These are phyloP conservation scores for Rubia yunnanensis DNA, from an alignment of 257 asterid genomes.

Conservation along the genomic window DNA sequence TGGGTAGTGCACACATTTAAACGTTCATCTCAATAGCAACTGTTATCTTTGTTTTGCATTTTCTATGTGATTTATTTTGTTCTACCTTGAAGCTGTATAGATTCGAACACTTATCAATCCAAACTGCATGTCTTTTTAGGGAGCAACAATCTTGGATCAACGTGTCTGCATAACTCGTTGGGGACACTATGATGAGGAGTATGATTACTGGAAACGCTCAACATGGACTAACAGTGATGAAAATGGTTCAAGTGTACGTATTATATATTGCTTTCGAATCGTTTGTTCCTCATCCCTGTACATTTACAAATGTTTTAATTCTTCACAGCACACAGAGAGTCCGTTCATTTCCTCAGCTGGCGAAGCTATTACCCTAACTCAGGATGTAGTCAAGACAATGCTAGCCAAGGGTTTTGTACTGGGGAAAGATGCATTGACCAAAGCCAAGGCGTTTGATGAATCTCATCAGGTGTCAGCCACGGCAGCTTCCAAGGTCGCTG, in stretches of 20 bases:
- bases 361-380: conserved; percentile 75
- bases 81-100: neutral
- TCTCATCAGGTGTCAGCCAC: conserved; percentile 86
- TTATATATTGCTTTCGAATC: conserved; percentile 7
- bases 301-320: neutral
- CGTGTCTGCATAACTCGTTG: conserved; percentile 84
- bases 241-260: conserved; percentile 38
- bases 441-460: conserved; percentile 78
- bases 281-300: neutral
- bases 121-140: conserved; percentile 30
- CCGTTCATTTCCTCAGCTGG: conserved; percentile 64
- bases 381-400: conserved; percentile 84
- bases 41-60: neutral
- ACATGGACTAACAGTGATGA: conserved; percentile 61
- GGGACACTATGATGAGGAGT: conserved; percentile 67
- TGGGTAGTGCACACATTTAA: neutral
- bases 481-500: conserved; percentile 90
- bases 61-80: neutral
- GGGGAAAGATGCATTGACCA: conserved; percentile 75
- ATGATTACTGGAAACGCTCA: conserved; percentile 52
- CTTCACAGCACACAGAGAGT: conserved; percentile 28
- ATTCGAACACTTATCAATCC: neutral
- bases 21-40: neutral
- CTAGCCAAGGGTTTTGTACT: conserved; percentile 62
- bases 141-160: conserved; percentile 81